Percentiles rank a stretch among this genome's conserved stretches.
phyloP scores from a whole-genome alignment of 352 stramenopile species.

The Phytophthora ramorum region DNA sequence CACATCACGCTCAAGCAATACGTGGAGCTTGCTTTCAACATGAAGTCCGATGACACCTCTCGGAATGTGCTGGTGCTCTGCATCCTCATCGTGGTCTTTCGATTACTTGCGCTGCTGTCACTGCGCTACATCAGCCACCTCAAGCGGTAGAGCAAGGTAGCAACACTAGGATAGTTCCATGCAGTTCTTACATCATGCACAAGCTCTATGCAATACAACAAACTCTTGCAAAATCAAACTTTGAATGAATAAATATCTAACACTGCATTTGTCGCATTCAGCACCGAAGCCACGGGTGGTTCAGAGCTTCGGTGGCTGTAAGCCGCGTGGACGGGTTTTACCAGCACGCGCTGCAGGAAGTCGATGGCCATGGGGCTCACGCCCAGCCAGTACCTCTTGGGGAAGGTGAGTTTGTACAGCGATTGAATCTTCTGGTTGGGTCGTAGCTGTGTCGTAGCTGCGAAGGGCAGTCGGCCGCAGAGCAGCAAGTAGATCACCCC shows the following conservation, averaged over 20 bases:
- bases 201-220: too few relatives aligned
- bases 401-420: conserved; percentile 76
- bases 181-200: background rate
- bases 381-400: conserved; percentile 75
- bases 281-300: conserved; percentile 56
- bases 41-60: conserved; percentile 39
- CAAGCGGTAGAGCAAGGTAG: conserved; percentile 36
- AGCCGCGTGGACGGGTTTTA: conserved; percentile 57
- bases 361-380: conserved; percentile 67
- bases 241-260: conserved; percentile 51
- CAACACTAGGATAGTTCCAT: background rate
- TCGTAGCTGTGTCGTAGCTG: conserved; percentile 62
- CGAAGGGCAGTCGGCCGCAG: conserved; percentile 92
- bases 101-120: conserved; percentile 50
- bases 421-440: conserved; percentile 67
- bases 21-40: conserved; percentile 46
- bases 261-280: conserved; percentile 22
- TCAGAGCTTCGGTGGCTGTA: conserved; percentile 59
- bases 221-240: conserved; percentile 15
- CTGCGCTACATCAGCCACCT: conserved; percentile 65
- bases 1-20: conserved; percentile 53
- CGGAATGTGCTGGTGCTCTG: conserved; percentile 41
- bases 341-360: conserved; percentile 64
- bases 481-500: conserved; percentile 97
- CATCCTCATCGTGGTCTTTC: conserved; percentile 55